Evolutionary conservation across 1,284 basidiomycete genomes (phyloP).

Genomic region (Clitocybe nebularis): DNA sequence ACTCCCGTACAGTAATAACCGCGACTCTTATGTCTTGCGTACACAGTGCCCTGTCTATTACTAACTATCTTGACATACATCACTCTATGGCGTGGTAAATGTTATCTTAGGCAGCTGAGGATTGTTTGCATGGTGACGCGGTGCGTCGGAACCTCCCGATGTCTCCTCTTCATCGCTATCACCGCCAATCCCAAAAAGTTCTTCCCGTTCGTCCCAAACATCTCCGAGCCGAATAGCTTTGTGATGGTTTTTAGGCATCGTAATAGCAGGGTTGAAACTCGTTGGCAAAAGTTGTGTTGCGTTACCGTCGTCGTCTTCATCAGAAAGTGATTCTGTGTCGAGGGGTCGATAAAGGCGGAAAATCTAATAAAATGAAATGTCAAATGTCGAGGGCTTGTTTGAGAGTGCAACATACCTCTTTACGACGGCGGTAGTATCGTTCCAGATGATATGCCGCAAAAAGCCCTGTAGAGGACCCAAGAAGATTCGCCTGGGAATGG

Average conservation of each 20-base stretch:
- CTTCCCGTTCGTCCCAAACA: slow-evolving; percentile 77
- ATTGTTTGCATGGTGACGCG: slow-evolving; percentile 5
- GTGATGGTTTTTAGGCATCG: slow-evolving; percentile 15
- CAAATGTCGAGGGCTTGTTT: background rate
- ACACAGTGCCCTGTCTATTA: no score
- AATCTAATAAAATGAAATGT: slow-evolving; percentile 43
- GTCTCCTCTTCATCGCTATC: slow-evolving; percentile 54
- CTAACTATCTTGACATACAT: no score
- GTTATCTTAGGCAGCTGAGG: slow-evolving; percentile 19
- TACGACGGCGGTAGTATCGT: slow-evolving; percentile 67
- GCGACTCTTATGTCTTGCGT: no score
- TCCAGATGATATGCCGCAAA: slow-evolving; percentile 66
- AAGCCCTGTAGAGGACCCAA: slow-evolving; percentile 73
- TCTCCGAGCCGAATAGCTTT: slow-evolving; percentile 45
- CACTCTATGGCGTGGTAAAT: slow-evolving; percentile 11
- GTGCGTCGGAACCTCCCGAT: background rate
- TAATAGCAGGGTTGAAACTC: slow-evolving; percentile 29
- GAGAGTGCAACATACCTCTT: slow-evolving; percentile 49
- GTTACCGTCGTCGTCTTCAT: slow-evolving; percentile 53
- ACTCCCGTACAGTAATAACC: no score
- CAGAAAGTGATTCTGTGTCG: slow-evolving; percentile 46
- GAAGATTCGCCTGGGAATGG: slow-evolving; percentile 86
- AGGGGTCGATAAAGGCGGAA: slow-evolving; percentile 70
- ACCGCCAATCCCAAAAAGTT: slow-evolving; percentile 66
- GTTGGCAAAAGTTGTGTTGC: slow-evolving; percentile 59